Evolutionary conservation across 1,284 basidiomycete genomes (phyloP).

Genomic region (Termitomyces sp.): DNA sequence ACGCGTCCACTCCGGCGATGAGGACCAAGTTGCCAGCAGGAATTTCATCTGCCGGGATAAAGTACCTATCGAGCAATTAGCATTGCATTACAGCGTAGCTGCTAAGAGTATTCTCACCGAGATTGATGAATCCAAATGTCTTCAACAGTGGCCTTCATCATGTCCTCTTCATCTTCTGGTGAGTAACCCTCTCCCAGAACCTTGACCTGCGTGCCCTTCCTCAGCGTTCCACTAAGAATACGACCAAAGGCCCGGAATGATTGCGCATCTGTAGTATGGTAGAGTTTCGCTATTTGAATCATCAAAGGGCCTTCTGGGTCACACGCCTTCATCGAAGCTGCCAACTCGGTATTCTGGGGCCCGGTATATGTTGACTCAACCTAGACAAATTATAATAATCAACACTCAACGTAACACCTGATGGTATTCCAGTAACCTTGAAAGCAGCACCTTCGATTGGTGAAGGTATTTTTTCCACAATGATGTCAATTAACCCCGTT

Average conservation of each 20-base stretch:
- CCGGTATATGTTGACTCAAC: slow-evolving; percentile 83
- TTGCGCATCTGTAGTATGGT: slow-evolving; percentile 92
- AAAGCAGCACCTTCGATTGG: slow-evolving; percentile 64
- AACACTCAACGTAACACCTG: background rate
- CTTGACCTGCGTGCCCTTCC: slow-evolving; percentile 81
- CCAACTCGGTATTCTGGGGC: slow-evolving; percentile 76
- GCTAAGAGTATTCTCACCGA: slow-evolving; percentile 44
- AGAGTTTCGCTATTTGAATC: slow-evolving; percentile 91
- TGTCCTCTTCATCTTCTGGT: slow-evolving; percentile 97
- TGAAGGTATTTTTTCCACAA: slow-evolving; percentile 85
- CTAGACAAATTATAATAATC: slow-evolving; percentile 30
- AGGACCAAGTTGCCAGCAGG: slow-evolving; percentile 92
- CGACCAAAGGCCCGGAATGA: slow-evolving; percentile 96
- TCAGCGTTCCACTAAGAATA: slow-evolving; percentile 87
- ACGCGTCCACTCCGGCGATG: slow-evolving; percentile 89
- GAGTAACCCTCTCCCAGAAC: slow-evolving; percentile 98
- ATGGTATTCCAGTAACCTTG: slow-evolving; percentile 51
- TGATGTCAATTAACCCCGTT: slow-evolving; percentile 88
- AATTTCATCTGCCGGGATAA: slow-evolving; percentile 82
- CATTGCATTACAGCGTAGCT: background rate
- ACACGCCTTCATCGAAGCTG: slow-evolving; percentile 76
- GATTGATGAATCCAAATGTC: slow-evolving; percentile 89
- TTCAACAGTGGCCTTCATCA: slow-evolving; percentile 84
- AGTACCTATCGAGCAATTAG: slow-evolving; percentile 59
- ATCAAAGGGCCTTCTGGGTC: slow-evolving; percentile 85